These are phyloP conservation scores for Pezicula neosporulosa DNA, from an alignment of 2,329 filamentous ascomycete genomes.

Conservation along the genomic window DNA sequence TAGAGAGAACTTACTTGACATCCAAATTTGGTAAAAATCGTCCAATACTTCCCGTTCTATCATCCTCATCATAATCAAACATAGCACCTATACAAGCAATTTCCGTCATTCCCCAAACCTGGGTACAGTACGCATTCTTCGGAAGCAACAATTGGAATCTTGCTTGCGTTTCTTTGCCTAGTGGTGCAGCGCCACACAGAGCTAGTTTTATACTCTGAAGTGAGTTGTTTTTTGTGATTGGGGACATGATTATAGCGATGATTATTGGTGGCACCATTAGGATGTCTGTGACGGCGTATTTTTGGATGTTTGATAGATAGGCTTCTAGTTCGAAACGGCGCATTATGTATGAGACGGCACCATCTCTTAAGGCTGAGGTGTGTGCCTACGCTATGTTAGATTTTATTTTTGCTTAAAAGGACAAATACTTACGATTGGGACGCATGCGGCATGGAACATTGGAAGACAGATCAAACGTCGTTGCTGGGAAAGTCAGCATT, in stretches of 20 bases:
- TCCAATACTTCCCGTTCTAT: conserved; percentile 44
- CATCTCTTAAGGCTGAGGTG: conserved; percentile 47
- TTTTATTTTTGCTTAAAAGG: background rate
- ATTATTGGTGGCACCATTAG: conserved; percentile 73
- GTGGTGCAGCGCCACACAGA: conserved; percentile 45
- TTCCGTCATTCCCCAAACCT: conserved; percentile 55
- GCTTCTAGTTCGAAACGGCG: conserved; percentile 55
- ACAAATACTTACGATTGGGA: conserved; percentile 45
- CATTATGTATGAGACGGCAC: conserved; percentile 8
- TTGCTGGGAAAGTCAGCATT: conserved; percentile 37
- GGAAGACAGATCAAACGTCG: conserved; percentile 49
- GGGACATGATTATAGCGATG: conserved; percentile 49
- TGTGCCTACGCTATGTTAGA: conserved; percentile 63
- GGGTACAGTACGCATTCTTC: conserved; percentile 36
- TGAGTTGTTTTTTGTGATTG: conserved; percentile 15
- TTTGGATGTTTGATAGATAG: conserved; percentile 65
- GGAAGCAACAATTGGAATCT: conserved; percentile 37
- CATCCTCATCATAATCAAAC: conserved; percentile 44
- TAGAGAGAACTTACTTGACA: conserved; percentile 18
- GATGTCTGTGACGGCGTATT: conserved; percentile 64
- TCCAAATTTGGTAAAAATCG: conserved; percentile 35
- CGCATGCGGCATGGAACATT: conserved; percentile 62
- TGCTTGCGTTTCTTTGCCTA: conserved; percentile 37
- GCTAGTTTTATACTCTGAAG: conserved; percentile 54
- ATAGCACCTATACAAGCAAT: conserved; percentile 16